These are phyloP conservation scores for Blastobotrys buckinghamii DNA, from an alignment of 1,139 yeast genomes.

Conservation along the genomic window DNA sequence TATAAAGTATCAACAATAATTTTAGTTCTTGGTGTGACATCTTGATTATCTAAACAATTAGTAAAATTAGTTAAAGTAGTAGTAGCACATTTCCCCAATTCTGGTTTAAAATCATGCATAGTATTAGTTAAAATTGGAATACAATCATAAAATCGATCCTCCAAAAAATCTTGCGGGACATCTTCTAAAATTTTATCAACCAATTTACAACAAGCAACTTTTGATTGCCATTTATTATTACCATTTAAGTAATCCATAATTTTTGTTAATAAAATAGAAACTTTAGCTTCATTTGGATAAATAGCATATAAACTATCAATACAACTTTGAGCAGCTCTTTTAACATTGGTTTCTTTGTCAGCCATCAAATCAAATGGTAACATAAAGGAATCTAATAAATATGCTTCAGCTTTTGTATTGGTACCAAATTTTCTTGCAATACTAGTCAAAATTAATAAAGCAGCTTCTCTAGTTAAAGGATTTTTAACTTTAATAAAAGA, in stretches of 20 bases:
- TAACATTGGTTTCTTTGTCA: conserved; percentile 83
- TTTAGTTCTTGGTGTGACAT: conserved; percentile 79
- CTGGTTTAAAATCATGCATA: conserved; percentile 95
- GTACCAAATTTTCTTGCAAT: conserved; percentile 63
- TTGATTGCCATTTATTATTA: conserved; percentile 92
- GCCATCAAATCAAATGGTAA: conserved; percentile 59
- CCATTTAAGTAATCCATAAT: conserved; percentile 60
- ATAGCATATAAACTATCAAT: conserved; percentile 60
- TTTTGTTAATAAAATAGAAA: conserved; percentile 59
- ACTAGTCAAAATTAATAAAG: conserved; percentile 60
- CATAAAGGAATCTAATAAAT: conserved; percentile 52
- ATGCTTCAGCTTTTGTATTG: conserved; percentile 59
- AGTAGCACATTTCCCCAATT: conserved; percentile 80
- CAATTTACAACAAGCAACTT: conserved; percentile 68
- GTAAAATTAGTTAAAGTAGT: conserved; percentile 66
- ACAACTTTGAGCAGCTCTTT: conserved; percentile 60
- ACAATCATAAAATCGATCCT: conserved; percentile 67
- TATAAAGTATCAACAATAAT: conserved; percentile 83
- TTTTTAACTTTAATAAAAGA: conserved; percentile 70
- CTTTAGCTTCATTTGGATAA: conserved; percentile 75
- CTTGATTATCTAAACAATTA: conserved; percentile 83
- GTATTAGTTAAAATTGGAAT: conserved; percentile 84
- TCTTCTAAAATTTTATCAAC: conserved; percentile 72
- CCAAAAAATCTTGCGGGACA: conserved; percentile 80
- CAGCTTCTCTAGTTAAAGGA: conserved; percentile 69